A percentile compares a stretch with the other conserved stretches of the same genome.
phyloP scores from a whole-genome alignment of 495 filamentous ascomycete genomes.

The Aspergillus coremiiformis region DNA sequence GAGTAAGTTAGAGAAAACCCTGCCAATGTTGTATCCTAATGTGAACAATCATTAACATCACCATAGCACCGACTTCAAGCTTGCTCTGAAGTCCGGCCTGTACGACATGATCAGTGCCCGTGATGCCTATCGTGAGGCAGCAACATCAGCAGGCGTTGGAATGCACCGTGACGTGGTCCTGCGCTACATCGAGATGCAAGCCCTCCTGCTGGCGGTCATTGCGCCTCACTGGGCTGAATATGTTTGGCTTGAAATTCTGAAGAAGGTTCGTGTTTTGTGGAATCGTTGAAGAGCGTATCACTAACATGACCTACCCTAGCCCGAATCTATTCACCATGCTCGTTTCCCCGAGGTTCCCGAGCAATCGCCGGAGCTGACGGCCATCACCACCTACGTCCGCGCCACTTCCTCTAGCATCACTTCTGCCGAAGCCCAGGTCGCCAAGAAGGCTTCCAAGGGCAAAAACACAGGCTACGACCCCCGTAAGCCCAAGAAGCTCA shows the following conservation, averaged over 20 bases:
- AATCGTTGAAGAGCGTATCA: background rate
- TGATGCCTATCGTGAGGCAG: constrained; percentile 83
- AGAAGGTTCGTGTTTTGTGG: constrained; percentile 47
- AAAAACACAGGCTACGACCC: constrained; percentile 76
- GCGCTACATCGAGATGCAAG: constrained; percentile 82
- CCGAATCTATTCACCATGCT: constrained; percentile 68
- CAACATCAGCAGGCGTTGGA: constrained; percentile 61
- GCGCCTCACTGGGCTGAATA: constrained; percentile 94
- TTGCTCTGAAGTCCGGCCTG: constrained; percentile 80
- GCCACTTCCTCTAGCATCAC: constrained; percentile 70
- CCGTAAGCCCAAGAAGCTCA: constrained; percentile 83
- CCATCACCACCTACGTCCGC: constrained; percentile 74
- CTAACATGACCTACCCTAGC: constrained; percentile 22
- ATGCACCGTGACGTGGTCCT: constrained; percentile 73
- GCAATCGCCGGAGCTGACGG: constrained; percentile 54
- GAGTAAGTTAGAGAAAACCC: constrained; percentile 35
- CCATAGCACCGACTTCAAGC: constrained; percentile 69
- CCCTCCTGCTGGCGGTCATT: constrained; percentile 67
- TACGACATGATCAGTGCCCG: constrained; percentile 84
- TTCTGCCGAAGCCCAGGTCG: constrained; percentile 74
- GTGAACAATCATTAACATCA: constrained; percentile 23
- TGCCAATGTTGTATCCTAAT: background rate
- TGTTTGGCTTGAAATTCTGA: constrained; percentile 83
- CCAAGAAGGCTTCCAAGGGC: constrained; percentile 80
- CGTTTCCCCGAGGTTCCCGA: constrained; percentile 66